A percentile compares a stretch with the other conserved stretches of the same genome.
phyloP scores from a whole-genome alignment of 129 eudicot species.

The Pulicaria dysenterica region DNA sequence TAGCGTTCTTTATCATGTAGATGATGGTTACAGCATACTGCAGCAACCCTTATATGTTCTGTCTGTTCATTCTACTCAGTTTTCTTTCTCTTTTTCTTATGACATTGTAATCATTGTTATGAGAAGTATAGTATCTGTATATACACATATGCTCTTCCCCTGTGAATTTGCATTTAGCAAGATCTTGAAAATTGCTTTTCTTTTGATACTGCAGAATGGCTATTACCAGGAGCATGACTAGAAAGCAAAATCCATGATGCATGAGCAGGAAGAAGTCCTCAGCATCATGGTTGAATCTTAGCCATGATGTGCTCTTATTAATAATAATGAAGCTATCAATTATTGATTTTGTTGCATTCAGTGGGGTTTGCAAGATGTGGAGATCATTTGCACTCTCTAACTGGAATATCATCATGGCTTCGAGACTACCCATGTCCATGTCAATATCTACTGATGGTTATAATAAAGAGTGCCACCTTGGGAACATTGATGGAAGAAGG shows the following conservation, averaged over 20 bases:
- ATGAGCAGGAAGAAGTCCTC: not conserved
- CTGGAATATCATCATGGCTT: not conserved
- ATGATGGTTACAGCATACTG: too few species aligned
- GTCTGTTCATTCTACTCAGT: not conserved
- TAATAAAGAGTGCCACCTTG: constrained; percentile 5
- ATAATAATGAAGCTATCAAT: constrained; percentile 20
- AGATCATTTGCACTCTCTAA: not conserved
- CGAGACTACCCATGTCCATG: not conserved
- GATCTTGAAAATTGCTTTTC: not conserved
- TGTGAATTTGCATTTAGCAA: not conserved
- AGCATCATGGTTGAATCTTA: constrained; percentile 13
- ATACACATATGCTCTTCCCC: not conserved
- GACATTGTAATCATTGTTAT: not conserved
- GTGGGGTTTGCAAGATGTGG: constrained; percentile 31
- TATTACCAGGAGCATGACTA: not conserved
- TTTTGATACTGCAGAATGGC: constrained; percentile 13
- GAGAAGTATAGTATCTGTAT: not conserved
- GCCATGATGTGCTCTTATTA: constrained; percentile 6
- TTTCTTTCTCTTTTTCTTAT: too few species aligned
- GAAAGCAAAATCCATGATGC: constrained; percentile 11
- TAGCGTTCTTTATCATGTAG: not conserved
- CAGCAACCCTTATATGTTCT: not conserved
- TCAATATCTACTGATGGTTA: not conserved
- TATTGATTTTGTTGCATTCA: constrained; percentile 23
- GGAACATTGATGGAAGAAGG: constrained; percentile 14